Evolutionary conservation across 805 yeast species (phyloP).

Genomic region (Wilhelminamyces savonicus): DNA sequence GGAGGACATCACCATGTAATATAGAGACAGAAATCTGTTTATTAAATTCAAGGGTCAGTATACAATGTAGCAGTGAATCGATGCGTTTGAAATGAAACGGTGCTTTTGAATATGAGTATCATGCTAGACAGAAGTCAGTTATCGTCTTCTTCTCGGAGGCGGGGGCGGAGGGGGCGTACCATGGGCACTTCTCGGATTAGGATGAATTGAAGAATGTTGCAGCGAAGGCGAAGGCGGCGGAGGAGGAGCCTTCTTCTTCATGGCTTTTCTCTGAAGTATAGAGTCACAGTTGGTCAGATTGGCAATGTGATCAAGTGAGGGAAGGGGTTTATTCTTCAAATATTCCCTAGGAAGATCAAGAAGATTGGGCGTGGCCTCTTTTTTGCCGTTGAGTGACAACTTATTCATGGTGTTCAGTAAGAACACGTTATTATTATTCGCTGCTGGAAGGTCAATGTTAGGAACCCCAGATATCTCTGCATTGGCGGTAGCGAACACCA

Average conservation of each 20-base stretch:
- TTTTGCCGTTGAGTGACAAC: no score
- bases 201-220: slow-evolving; percentile 5
- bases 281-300: slow-evolving; percentile 3
- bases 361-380: slow-evolving; percentile 12
- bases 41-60: no score
- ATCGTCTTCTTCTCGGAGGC: slow-evolving; percentile 26
- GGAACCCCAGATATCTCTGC: no score
- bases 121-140: no score
- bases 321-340: slow-evolving; percentile 15
- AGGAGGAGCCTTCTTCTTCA: slow-evolving; percentile 32
- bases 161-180: slow-evolving; percentile 26
- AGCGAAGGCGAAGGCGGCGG: slow-evolving; percentile 37
- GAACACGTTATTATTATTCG: slow-evolving; percentile 26
- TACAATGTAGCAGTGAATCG: no score
- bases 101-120: no score
- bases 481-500: no score
- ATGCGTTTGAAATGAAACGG: no score
- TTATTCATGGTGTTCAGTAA: slow-evolving; percentile 4
- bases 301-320: slow-evolving; percentile 5
- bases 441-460: no score
- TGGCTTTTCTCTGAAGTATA: slow-evolving; percentile 27
- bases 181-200: slow-evolving; percentile 1
- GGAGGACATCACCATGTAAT: slow-evolving; percentile 37
- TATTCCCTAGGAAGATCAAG: slow-evolving; percentile 30
- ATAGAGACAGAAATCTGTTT: not conserved